phyloP scores from a whole-genome alignment of 2,329 filamentous ascomycete species.

The Beauveria caledonica region DNA sequence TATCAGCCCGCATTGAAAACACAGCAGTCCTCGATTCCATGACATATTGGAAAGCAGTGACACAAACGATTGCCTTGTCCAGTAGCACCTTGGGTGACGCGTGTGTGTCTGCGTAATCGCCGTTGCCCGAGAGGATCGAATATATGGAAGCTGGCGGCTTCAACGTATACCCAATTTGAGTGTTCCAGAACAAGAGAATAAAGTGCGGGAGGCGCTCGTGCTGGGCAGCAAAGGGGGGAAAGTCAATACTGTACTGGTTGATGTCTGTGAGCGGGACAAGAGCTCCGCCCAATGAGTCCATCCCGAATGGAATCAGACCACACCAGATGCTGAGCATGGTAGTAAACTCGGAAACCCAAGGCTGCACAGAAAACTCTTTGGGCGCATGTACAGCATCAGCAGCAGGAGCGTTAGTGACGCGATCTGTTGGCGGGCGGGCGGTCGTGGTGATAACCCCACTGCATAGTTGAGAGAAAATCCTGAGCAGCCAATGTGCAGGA shows the following conservation, averaged over 20 bases:
- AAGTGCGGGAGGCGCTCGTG: not conserved
- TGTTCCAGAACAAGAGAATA: not conserved
- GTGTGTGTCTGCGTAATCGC: no score
- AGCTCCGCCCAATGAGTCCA: conserved; percentile 6
- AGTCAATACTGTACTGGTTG: not conserved
- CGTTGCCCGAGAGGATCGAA: not conserved
- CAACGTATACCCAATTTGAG: not conserved
- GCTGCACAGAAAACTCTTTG: conserved; percentile 9
- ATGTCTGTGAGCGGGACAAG: not conserved
- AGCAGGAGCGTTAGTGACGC: conserved; percentile 7
- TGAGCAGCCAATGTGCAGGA: conserved; percentile 21
- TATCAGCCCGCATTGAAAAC: conserved; percentile 11
- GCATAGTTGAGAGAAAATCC: conserved; percentile 14
- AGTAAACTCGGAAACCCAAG: conserved; percentile 17
- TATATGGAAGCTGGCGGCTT: not conserved
- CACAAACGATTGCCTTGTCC: not conserved
- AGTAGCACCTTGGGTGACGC: not conserved
- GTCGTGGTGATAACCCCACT: conserved; percentile 15
- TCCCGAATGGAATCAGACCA: conserved; percentile 16
- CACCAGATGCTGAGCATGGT: conserved; percentile 17
- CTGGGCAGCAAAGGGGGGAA: not conserved
- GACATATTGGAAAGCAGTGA: not conserved
- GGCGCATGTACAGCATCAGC: conserved; percentile 6
- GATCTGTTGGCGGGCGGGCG: conserved; percentile 16
- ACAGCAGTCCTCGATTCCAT: not conserved